Evolutionary conservation across 169 alveolate species (phyloP).

Genomic region (Cryptosporidium tyzzeri): DNA sequence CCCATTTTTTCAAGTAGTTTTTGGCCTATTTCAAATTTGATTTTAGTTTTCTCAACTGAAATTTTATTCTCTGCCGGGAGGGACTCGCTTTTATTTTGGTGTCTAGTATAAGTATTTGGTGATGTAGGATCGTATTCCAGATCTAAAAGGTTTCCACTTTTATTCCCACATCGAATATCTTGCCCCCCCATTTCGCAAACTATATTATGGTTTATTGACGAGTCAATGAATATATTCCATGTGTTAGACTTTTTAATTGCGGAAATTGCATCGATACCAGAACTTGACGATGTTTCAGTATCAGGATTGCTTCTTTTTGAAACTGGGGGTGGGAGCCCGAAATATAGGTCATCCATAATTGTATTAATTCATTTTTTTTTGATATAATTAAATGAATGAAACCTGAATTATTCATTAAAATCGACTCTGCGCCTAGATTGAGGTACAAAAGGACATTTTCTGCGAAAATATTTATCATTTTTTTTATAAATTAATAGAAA

Average conservation of each 20-base stretch:
- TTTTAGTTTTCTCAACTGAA: background rate
- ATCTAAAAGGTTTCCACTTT: background rate
- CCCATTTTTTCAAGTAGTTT: slow-evolving; percentile 65
- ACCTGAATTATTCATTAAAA: background rate
- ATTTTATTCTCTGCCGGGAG: background rate
- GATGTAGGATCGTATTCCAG: slow-evolving; percentile 27
- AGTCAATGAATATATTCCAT: slow-evolving; percentile 28
- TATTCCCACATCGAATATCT: background rate
- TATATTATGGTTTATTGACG: background rate
- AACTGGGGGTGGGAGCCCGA: slow-evolving; percentile 61
- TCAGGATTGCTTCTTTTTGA: slow-evolving; percentile 1
- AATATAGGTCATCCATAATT: slow-evolving; percentile 44
- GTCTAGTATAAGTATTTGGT: slow-evolving; percentile 21
- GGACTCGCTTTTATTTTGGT: background rate
- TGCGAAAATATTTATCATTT: background rate
- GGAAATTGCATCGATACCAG: background rate
- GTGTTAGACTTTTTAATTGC: background rate
- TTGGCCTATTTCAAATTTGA: slow-evolving; percentile 8
- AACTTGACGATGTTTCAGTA: background rate
- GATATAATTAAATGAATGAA: background rate
- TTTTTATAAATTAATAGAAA: background rate
- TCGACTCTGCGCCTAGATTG: slow-evolving; percentile 22
- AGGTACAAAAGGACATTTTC: background rate
- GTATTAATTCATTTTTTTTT: background rate
- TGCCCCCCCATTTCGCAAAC: background rate